Evolutionary conservation across 129 eudicot species (phyloP).

Genomic region (Flaveria brownii): DNA sequence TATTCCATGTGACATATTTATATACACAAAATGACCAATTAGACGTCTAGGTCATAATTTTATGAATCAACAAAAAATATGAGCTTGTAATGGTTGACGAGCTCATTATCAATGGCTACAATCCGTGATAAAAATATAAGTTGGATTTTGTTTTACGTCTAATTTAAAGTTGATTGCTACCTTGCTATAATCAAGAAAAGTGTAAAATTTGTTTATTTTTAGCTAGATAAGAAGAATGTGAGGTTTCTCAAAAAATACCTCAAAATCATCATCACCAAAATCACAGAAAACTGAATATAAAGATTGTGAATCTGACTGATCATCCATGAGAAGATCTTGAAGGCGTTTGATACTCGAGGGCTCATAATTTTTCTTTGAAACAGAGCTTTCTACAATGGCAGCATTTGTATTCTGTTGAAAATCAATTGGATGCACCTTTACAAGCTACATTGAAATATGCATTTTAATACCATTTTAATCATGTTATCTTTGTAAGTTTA

Average conservation of each 20-base stretch:
- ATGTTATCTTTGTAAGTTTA: neutral
- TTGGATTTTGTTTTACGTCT: neutral
- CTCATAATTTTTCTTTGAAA: constrained; percentile 33
- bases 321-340: constrained; percentile 65
- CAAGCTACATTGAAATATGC: constrained; percentile 36
- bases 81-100: neutral
- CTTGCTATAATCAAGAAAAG: too few species aligned
- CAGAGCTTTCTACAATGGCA: constrained; percentile 33
- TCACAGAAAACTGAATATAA: constrained; percentile 34
- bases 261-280: constrained; percentile 41
- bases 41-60: neutral
- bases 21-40: neutral
- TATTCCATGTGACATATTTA: neutral
- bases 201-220: too few species aligned
- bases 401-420: constrained; percentile 35
- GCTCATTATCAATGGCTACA: neutral
- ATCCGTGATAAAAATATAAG: neutral
- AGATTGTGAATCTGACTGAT: constrained; percentile 58
- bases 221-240: neutral
- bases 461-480: constrained; percentile 2
- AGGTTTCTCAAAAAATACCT: constrained; percentile 39
- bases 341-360: constrained; percentile 48
- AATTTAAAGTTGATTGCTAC: neutral
- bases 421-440: constrained; percentile 49
- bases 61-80: neutral